Evolutionary conservation across 2,329 filamentous ascomycete genomes (phyloP).

Genomic region (Fusarium sp.): DNA sequence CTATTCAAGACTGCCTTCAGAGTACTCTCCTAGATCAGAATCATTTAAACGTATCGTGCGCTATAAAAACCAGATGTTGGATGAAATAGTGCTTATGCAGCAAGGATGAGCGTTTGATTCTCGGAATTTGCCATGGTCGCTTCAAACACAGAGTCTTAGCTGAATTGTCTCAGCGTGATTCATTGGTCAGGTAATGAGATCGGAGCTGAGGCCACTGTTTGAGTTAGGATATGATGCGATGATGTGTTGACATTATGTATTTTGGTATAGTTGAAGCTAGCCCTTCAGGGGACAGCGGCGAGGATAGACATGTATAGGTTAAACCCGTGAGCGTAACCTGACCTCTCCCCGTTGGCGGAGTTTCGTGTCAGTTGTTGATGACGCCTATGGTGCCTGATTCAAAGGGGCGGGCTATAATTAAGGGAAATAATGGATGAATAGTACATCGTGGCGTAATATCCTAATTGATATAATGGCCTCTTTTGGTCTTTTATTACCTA

Average conservation of each 20-base stretch:
- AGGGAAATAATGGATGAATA: no score
- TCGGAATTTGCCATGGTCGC: neutral
- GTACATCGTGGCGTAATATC: no score
- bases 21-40: neutral
- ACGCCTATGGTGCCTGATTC: neutral
- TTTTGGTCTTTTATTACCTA: no score
- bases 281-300: neutral
- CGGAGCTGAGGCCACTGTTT: neutral
- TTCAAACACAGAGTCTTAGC: neutral
- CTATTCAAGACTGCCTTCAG: no score
- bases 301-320: neutral
- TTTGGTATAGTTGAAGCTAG: neutral
- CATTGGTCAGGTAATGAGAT: neutral
- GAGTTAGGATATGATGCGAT: neutral
- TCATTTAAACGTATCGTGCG: neutral
- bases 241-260: neutral
- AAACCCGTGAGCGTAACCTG: neutral
- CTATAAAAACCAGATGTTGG: neutral
- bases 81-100: neutral
- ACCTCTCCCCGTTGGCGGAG: neutral
- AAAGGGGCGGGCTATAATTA: neutral
- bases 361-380: neutral
- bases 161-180: neutral
- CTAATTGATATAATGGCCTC: no score
- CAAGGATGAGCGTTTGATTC: neutral